Percentiles rank a stretch among this genome's conserved stretches.
Evolutionary conservation across 192 early-diverging fungal species (phyloP).

Genomic region (Podila minutissima): DNA sequence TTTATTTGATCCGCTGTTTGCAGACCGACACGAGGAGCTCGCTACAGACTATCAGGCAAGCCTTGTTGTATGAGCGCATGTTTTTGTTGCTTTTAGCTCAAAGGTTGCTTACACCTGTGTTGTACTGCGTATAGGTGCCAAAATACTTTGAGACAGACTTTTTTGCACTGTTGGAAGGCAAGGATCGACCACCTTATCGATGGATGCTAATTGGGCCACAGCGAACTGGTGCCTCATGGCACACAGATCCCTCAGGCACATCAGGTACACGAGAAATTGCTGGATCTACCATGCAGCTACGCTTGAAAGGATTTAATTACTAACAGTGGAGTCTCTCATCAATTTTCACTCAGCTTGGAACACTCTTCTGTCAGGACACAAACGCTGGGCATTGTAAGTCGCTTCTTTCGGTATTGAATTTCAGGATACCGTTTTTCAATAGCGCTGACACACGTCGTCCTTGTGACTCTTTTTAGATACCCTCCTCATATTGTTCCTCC

Average conservation of each 20-base stretch:
- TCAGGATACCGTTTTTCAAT: background rate
- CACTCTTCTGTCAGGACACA: slow-evolving; percentile 54
- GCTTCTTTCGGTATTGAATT: background rate
- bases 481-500: slow-evolving; percentile 51
- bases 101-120: background rate
- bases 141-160: slow-evolving; percentile 55
- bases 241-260: slow-evolving; percentile 54
- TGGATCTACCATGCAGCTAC: background rate
- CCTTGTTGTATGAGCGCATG: background rate
- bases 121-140: slow-evolving; percentile 31
- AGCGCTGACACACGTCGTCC: too few relatives aligned
- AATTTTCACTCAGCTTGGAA: slow-evolving; percentile 50
- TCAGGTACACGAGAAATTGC: slow-evolving; percentile 24
- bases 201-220: slow-evolving; percentile 59
- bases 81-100: background rate
- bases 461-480: slow-evolving; percentile 24
- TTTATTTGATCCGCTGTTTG: slow-evolving; percentile 57
- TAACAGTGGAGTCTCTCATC: too few relatives aligned
- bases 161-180: slow-evolving; percentile 33
- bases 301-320: background rate
- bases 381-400: slow-evolving; percentile 62
- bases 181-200: slow-evolving; percentile 49
- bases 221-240: slow-evolving; percentile 58
- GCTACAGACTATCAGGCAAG: slow-evolving; percentile 46
- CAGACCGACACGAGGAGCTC: slow-evolving; percentile 43